Conservation (phyloP, 108 stramenopile genomes). For the Fistulifera pelliculosa region DNA sequence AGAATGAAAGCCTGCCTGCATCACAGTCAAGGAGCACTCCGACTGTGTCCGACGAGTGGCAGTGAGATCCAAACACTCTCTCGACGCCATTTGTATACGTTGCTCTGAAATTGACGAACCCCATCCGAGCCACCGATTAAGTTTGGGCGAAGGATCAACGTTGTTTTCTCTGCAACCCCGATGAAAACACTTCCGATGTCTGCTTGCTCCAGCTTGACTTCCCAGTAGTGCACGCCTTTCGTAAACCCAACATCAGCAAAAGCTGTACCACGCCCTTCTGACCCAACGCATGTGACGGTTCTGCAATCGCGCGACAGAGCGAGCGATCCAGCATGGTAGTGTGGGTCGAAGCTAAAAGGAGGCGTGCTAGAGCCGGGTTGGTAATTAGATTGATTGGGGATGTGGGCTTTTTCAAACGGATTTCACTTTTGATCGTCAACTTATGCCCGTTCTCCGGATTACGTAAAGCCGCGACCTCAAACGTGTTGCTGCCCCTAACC, state of each 20-base stretch:
- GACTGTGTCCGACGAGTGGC: conserved; percentile 85
- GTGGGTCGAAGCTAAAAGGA: conserved; percentile 58
- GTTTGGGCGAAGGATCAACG: conserved; percentile 45
- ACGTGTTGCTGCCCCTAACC: conserved; percentile 42
- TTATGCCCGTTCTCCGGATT: conserved; percentile 42
- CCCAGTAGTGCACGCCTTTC: conserved; percentile 94
- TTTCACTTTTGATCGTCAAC: conserved; percentile 50
- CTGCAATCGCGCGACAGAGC: conserved; percentile 55
- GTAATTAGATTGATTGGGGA: background rate
- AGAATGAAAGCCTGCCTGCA: conserved; percentile 85
- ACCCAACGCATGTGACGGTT: conserved; percentile 56
- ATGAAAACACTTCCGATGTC: conserved; percentile 89
- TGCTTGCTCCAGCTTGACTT: conserved; percentile 87
- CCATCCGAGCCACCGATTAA: conserved; percentile 82
- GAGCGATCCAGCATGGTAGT: conserved; percentile 61
- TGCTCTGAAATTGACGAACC: conserved; percentile 93
- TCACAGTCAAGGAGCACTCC: conserved; percentile 94
- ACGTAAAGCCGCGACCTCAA: conserved; percentile 36
- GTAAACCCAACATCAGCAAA: conserved; percentile 74
- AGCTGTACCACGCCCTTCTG: conserved; percentile 68
- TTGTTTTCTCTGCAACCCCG: conserved; percentile 83
- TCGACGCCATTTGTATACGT: conserved; percentile 85
- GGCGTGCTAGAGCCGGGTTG: conserved; percentile 5
- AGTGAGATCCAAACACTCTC: conserved; percentile 86
- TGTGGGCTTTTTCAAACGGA: conserved; percentile 25